Evolutionary conservation across 2,329 filamentous ascomycete species (phyloP), one percentile per base, ranked within the genome.

Genomic region (Ceratocystis ficicola): DNA sequence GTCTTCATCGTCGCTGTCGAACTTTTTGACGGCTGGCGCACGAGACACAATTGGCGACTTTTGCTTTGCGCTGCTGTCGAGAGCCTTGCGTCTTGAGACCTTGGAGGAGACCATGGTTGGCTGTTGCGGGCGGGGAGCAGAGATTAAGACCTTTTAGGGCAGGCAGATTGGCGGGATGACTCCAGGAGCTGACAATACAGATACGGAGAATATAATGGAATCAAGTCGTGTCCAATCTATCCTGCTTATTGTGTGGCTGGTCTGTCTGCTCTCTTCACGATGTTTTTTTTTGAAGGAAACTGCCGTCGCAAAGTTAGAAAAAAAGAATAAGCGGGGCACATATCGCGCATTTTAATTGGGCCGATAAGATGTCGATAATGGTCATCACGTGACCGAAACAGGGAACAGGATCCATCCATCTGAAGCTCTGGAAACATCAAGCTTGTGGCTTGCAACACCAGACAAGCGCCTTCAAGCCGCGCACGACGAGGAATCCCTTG

Each of bases 41-140:
- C 62, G 46, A 17, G 10, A 41, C 36, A 64, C 50, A 20, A 5
- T 32, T 20, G 64, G 5, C 36, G 36, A 15, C 59, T 57, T 41
- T 30, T 63, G 52, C 44, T 50, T 44, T 17, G 44, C 22, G 8
- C 44, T 28, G 8, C 44, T 44, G 36, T 63, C 46, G 28, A 50
- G 48, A n/a, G 66, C 64, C 44, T 69, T 66, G 64, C 69, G 70
- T 63, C 66, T 66, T 25, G 55, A 63, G 28, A 66, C 61, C 28
- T 69, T 70, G 48, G 52, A 46, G 48, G 25, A 28, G 36, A 52
- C 62, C 60, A 67, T 63, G 15, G 5, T 55, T 22, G 25, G 17
- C 57, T 12, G 15, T 28, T 25, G 25, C 41, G 15, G 7, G 28
- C 1, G 4, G 52, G 52, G 10, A 28, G 12, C 15, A 25, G 52